Conservation (phyloP, 2,329 filamentous ascomycete species). For the Colletotrichum camelliae region DNA sequence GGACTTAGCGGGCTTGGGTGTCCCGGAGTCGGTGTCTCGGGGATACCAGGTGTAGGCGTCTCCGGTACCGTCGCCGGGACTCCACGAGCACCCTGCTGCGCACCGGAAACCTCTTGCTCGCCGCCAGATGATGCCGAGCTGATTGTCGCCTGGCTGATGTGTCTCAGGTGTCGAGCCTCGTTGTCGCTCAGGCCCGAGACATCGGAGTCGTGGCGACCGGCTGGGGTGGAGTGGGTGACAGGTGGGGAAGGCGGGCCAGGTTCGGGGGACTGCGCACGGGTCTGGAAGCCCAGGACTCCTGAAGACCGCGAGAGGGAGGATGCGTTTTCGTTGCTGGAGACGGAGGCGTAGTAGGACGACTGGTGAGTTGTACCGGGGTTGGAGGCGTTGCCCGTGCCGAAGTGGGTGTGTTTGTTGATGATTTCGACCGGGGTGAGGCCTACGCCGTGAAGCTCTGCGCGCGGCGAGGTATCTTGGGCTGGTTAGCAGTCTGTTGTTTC, state of each 20-base stretch:
- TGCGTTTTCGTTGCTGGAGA: constrained; percentile 22
- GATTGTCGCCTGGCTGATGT: constrained; percentile 47
- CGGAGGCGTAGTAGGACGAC: constrained; percentile 30
- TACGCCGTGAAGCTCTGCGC: constrained; percentile 51
- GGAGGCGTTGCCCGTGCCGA: constrained; percentile 24
- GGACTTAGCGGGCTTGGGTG: constrained; percentile 28
- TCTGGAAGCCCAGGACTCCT: constrained; percentile 8
- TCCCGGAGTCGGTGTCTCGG: constrained; percentile 9
- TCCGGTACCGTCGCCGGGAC: constrained; percentile 9
- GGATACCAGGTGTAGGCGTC: constrained; percentile 11
- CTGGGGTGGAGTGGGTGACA: neutral
- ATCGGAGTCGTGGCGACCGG: constrained; percentile 37
- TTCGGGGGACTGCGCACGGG: constrained; percentile 16
- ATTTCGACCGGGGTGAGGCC: constrained; percentile 44
- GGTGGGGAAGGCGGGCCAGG: neutral
- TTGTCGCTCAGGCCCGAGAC: constrained; percentile 47
- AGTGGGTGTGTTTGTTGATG: constrained; percentile 39
- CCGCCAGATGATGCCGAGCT: constrained; percentile 30
- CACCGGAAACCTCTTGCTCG: neutral
- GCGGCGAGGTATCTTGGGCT: constrained; percentile 46
- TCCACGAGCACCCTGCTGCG: neutral
- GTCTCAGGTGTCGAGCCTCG: constrained; percentile 43
- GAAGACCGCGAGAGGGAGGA: constrained; percentile 22
- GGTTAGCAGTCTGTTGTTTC: accelerated
- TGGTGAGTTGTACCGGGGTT: constrained; percentile 32